Evolutionary conservation across 1,284 basidiomycete species (phyloP), one percentile per base, ranked within the genome.

Genomic region (Ustilago cynodontis): DNA sequence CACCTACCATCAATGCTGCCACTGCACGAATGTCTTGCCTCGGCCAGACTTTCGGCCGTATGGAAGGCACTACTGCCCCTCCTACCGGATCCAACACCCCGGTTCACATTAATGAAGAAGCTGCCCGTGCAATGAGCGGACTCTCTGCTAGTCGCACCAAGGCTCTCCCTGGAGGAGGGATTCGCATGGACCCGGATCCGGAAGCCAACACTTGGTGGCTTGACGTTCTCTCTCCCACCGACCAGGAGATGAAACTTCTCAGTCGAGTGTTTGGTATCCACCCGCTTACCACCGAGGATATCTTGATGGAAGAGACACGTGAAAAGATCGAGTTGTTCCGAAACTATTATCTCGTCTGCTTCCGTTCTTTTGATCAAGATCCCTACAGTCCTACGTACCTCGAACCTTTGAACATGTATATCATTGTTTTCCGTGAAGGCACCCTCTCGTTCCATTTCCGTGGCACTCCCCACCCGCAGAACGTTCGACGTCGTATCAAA

Each of bases 241-340:
- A 99, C 80, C 93, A 95, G 66, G 97, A 99, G 87, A 99, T 99
- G 97, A 94, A 94, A 86, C 91, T 96, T 87, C 88, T 99, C 33
- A 94, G 93, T 60, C 71, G 82, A 41, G 77, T 81, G 14, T 99
- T 98, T 87, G 91, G 90, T 16, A 98, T 99, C 83, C 97, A 99
- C 87, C 97, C 97, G 3, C 89, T 99, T 73, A 99, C 97, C 6
- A 97, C 95, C 16, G 97, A 99, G 88, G 97, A 99, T 89, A 99
- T 99, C 84, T 91, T 95, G 82, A 98, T 98, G 92, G 96, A 99
- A 87, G 97, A 99, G 88, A 94, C 95, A 41, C 93, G 97, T 81
- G 97, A 99, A 88, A 99, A 99, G 89, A 99, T 99, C 81, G 97
- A 99, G 86, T 90, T 99, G 20, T 99, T 99, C 90, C 90, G 95